Base-by-base conservation (phyloP, 2,329 filamentous ascomycete species). In the Orbilia oligospora region DNA sequence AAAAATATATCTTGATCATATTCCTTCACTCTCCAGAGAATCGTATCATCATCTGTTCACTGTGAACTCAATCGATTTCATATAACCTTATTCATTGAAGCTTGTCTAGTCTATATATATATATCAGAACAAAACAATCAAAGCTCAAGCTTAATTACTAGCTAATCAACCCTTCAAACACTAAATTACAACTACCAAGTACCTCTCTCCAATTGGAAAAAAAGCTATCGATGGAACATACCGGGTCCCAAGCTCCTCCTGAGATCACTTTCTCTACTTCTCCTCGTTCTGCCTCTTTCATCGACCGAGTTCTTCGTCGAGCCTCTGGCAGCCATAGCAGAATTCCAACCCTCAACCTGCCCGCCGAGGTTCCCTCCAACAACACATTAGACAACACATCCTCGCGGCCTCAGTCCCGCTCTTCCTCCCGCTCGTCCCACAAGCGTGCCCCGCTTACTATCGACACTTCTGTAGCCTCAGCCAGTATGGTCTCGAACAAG, bases 201-300 rank as follows among this genome's bases (percentile, higher is more conserved):
- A 38, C 38, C 56, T 9, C 18, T 16, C 51, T 20, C 38, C 55
- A 64, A 69, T 64, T 71, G 33, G 44, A 61, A 63, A 33, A 63
- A 36, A 38, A 48, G 2, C 6, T 55, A 68, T 64, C 71, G 51
- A 75, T 77, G 73, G 73, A 77, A 71, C 53, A 63, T 20, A 55
- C 67, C 22, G 58, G 73, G 55, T 63, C 72, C 53, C 73, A 77
- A 71, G 58, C 51, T 27, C 73, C 67, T 63, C 27, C 73, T 12
- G 73, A 77, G 73, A 68, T 71, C 36, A 30, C 44, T 3, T 63
- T 77, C 73, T 77, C 73, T 61, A 71, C 73, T 33, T 77, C 73
- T 58, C 73, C 73, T 18, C 73, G 73, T n/a, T 67, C 67, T 8
- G 38, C 72, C 22, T 77, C 73, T 27, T 77, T 77, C 67, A 71